Base-by-base conservation (phyloP, 805 yeast species). In the Schwanniomyces occidentalis region DNA sequence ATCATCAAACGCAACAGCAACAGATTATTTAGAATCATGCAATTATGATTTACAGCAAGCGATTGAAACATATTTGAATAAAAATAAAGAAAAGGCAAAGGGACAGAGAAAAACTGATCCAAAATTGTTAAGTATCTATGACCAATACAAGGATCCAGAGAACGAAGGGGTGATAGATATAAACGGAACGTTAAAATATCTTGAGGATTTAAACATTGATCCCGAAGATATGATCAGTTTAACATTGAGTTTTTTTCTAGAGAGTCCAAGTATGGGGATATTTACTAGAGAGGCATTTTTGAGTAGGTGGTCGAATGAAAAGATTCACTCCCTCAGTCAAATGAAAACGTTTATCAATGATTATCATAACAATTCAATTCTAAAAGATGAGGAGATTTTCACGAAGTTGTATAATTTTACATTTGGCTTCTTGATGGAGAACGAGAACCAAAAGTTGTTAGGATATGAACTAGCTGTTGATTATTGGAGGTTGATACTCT, bases 211-310 rank as follows among this genome's bases (percentile, higher is more conserved):
- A 30, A 80, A 75, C 0, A 68, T 82, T 24, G 78, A 78, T 9
- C 82, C 89, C 1, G 98, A 91, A 46, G 89, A 90, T 51, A 68
- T 78, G 6, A 73, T 68, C 5, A 82, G 87, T 3, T 65, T 91
- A 27, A 78, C 85, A 1, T 55, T 91, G 8, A 87, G 93, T 0
- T 80, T 78, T 48, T 71, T 82, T 32, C 63, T 91, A 30, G 74
- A 77, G 24, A 74, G 87, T 1, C 85, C 88, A 1, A 62, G 73
- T 3, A 75, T 78, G 44, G 95, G 95, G 2, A 68, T 69, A 2
- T 84, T 87, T 51, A 47, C 60, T 3, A 61, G 56, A 40, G 63
- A 61, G 6, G 58, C 55, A 5, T 88, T 85, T 53, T 45, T 83
- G 3, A 49, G 49, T 2, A 76, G 78, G 16, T 87, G 95, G 95